These are phyloP conservation scores for Teratosphaeria gauchensis DNA, from an alignment of 2,329 filamentous ascomycete species.

Conservation along the genomic window DNA sequence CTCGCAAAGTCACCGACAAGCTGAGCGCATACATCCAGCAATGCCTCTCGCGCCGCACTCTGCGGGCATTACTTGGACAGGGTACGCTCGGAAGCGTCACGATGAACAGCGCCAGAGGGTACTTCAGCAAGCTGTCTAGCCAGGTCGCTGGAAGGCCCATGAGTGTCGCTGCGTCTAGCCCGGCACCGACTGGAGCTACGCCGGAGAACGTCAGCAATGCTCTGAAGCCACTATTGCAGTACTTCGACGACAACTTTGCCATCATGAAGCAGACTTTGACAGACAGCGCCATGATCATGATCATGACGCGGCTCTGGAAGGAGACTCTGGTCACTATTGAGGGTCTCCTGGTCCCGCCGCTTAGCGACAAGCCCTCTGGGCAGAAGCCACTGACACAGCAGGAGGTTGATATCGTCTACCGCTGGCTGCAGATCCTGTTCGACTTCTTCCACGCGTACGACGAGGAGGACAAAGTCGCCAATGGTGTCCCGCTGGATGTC, in stretches of 20 bases:
- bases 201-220: constrained; percentile 69
- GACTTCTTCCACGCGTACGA: constrained; percentile 93
- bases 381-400: constrained; percentile 76
- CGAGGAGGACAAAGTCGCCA: constrained; percentile 68
- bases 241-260: constrained; percentile 97
- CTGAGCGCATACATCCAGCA: constrained; percentile 87
- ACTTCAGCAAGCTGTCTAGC: constrained; percentile 36
- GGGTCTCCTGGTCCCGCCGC: constrained; percentile 75
- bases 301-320: constrained; percentile 98
- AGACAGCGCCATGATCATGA: constrained; percentile 90
- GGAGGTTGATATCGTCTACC: constrained; percentile 89
- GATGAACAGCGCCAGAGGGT: constrained; percentile 55
- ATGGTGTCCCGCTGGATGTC: constrained; percentile 82
- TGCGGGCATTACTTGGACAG: constrained; percentile 65
- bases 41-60: constrained; percentile 72
- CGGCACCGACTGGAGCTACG: constrained; percentile 29
- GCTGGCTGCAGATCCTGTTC: constrained; percentile 77
- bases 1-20: constrained; percentile 96
- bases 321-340: constrained; percentile 91
- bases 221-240: constrained; percentile 74
- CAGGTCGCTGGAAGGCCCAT: constrained; percentile 28
- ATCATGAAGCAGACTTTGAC: constrained; percentile 98
- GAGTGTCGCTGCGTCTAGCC: constrained; percentile 7
- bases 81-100: constrained; percentile 52
- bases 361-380: constrained; percentile 86